A percentile compares a stretch with the other conserved stretches of the same genome.
Evolutionary conservation across 2,329 filamentous ascomycete species (phyloP).

Genomic region (Microdochium bolleyi): DNA sequence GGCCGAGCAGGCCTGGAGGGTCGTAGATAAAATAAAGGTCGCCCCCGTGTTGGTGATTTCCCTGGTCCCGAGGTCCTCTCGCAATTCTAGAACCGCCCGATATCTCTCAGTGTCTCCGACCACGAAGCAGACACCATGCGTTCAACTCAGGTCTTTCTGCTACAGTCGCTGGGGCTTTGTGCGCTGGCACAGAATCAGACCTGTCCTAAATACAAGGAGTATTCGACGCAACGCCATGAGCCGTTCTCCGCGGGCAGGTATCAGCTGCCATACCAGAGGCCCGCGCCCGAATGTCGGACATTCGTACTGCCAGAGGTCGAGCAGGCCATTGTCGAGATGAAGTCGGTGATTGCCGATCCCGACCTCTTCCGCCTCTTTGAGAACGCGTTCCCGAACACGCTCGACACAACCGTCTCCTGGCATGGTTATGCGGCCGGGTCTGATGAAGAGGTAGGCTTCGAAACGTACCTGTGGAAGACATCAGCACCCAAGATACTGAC

Average conservation of each 20-base stretch:
- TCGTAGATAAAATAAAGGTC: background rate
- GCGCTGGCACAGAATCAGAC: slow-evolving; percentile 4
- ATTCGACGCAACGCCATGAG: slow-evolving; percentile 17
- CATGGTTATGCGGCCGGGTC: slow-evolving; percentile 51
- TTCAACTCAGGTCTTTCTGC: background rate
- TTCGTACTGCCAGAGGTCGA: slow-evolving; percentile 66
- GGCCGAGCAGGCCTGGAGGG: background rate
- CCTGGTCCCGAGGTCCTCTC: background rate
- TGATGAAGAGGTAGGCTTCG: slow-evolving; percentile 12
- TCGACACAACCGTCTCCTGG: slow-evolving; percentile 78
- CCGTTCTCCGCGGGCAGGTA: slow-evolving; percentile 20
- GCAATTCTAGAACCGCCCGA: background rate
- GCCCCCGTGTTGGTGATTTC: background rate
- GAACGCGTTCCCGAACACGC: slow-evolving; percentile 75
- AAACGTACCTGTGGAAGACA: background rate
- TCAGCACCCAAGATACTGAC: background rate
- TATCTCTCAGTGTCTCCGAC: background rate
- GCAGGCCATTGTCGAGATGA: slow-evolving; percentile 48
- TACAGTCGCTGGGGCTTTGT: background rate
- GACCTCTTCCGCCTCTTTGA: slow-evolving; percentile 76
- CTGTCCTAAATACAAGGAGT: slow-evolving; percentile 21
- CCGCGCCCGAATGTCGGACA: slow-evolving; percentile 59
- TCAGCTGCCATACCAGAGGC: slow-evolving; percentile 36
- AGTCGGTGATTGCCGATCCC: slow-evolving; percentile 30
- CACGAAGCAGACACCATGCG: background rate